Percentiles rank a stretch among this genome's conserved stretches.
Conservation (phyloP, 176 grass and related monocot genomes). For the Oryza rufipogon region DNA sequence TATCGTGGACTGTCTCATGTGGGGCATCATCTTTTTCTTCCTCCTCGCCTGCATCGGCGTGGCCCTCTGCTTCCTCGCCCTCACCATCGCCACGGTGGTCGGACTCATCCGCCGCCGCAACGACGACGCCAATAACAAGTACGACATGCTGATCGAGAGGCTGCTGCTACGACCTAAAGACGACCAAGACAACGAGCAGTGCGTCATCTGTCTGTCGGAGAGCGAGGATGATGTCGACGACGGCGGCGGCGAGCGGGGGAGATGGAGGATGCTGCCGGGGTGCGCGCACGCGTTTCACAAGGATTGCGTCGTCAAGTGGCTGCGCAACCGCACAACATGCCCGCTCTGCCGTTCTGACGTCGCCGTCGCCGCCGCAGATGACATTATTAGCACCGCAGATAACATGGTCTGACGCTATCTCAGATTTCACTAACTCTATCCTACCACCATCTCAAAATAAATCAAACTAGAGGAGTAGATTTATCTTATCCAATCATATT, state of each 20-base stretch:
- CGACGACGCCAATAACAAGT: not conserved
- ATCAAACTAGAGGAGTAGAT: no score
- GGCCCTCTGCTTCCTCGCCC: not conserved
- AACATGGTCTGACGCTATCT: not conserved
- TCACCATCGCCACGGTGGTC: not conserved
- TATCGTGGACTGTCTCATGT: not conserved
- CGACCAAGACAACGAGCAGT: no score
- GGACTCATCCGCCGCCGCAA: not conserved
- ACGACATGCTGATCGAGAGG: not conserved
- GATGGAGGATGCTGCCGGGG: constrained; percentile 6
- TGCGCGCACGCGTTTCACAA: constrained; percentile 39
- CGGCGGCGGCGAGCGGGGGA: no score
- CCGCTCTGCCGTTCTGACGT: constrained; percentile 5
- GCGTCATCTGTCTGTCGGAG: no score
- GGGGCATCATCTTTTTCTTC: not conserved
- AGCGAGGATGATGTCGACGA: no score
- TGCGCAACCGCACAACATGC: constrained; percentile 13
- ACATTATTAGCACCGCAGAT: not conserved
- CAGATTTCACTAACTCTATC: no score
- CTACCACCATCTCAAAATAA: no score
- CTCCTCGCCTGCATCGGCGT: not conserved
- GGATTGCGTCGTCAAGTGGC: constrained; percentile 22
- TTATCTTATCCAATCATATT: no score
- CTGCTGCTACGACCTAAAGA: not conserved
- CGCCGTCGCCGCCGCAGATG: not conserved